phyloP scores from a whole-genome alignment of 164 flowering plant genomes.

The Annona squamosa region DNA sequence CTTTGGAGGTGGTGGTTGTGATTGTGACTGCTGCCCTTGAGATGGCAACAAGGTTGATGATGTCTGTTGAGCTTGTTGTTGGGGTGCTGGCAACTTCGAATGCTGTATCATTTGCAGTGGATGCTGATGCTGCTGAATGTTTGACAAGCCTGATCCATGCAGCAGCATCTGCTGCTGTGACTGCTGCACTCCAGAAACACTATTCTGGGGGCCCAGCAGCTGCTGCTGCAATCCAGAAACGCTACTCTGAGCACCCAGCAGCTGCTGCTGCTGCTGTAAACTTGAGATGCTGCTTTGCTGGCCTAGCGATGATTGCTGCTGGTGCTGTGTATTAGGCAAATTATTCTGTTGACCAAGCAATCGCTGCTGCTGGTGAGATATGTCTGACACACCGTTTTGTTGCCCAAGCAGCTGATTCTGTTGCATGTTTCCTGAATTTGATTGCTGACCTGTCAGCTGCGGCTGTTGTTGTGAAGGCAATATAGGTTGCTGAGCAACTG shows the following conservation, averaged over 20 bases:
- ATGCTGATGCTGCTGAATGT: constrained; percentile 59
- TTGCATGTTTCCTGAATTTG: constrained; percentile 11
- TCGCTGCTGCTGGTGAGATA: constrained; percentile 46
- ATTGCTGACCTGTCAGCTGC: constrained; percentile 13
- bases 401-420: constrained; percentile 21
- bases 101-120: constrained; percentile 48
- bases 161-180: constrained; percentile 24
- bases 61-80: constrained; percentile 31
- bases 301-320: constrained; percentile 27
- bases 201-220: constrained; percentile 41
- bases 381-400: constrained; percentile 11
- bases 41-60: constrained; percentile 29
- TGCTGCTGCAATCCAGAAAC: constrained; percentile 18
- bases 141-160: constrained; percentile 45
- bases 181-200: constrained; percentile 18
- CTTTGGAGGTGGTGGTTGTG: constrained; percentile 32
- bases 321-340: constrained; percentile 24
- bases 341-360: constrained; percentile 38
- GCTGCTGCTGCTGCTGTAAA: constrained; percentile 60
- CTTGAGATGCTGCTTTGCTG: constrained; percentile 50
- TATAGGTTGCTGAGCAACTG: constrained; percentile 43
- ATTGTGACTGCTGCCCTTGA: constrained; percentile 60
- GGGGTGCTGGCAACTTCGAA: constrained; percentile 48
- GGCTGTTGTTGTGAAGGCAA: constrained; percentile 46
- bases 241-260: constrained; percentile 48